Evolutionary conservation across 2,329 filamentous ascomycete species (phyloP).

Genomic region (Pseudogymnoascus sp.): DNA sequence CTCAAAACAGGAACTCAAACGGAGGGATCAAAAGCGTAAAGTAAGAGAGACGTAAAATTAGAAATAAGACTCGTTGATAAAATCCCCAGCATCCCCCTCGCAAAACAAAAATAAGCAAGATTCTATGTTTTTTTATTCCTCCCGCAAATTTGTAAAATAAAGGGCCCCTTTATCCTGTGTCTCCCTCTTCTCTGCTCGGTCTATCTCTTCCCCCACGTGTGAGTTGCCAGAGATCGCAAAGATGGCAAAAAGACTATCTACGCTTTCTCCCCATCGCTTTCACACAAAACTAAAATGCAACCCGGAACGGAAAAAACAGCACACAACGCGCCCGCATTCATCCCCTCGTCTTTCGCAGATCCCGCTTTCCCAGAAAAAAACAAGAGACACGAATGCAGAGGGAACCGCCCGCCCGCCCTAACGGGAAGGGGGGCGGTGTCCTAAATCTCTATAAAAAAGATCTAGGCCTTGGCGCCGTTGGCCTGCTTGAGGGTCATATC

Average conservation of each 20-base stretch:
- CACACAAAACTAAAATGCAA: too few species aligned
- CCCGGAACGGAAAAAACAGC: not conserved
- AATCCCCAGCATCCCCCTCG: not conserved
- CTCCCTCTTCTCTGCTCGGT: too few species aligned
- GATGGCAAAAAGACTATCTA: not conserved
- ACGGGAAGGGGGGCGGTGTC: not conserved
- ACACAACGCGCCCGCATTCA: not conserved
- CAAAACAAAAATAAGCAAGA: not conserved
- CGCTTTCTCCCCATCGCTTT: not conserved
- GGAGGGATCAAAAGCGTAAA: not conserved
- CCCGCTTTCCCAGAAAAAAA: not conserved
- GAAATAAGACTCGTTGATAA: not conserved
- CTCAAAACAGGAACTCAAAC: too few species aligned
- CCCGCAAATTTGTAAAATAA: not conserved
- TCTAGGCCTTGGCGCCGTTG: not conserved
- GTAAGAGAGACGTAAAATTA: too few species aligned
- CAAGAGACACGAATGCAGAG: too few species aligned
- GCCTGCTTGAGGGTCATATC: constrained; percentile 17
- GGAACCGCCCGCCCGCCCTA: too few species aligned
- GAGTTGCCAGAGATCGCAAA: too few species aligned
- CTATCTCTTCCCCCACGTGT: not conserved
- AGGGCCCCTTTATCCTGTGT: not conserved
- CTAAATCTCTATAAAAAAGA: not conserved
- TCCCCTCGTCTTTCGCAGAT: not conserved
- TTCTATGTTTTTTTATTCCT: not conserved